Base-by-base conservation (phyloP, 345 rosid species). In the Psidium guajava region DNA sequence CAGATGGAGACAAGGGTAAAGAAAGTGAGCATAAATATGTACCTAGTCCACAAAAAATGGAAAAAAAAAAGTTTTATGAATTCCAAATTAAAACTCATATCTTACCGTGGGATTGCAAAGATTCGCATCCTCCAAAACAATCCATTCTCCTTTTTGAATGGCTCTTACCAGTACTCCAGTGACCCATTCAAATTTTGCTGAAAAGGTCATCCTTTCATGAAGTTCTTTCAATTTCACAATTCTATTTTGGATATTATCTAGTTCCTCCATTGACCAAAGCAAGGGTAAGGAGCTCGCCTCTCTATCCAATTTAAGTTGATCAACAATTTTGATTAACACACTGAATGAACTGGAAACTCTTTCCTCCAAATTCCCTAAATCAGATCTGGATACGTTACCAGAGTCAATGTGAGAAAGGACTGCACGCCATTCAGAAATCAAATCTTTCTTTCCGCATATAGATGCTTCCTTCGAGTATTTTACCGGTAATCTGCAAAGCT, bases 181-280 rank as follows among this genome's bases (percentile, higher is more conserved):
- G 85, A 95, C 95, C 99, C 99, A 97, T 91, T 95, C 99, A 91
- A 97, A 97, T 88, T 93, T 97, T n/a, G 93, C 92, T 58, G 96
- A 92, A 64, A 84, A 86, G 40, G 92, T 88, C 81, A 69, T 92
- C 85, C 88, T 87, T 87, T 84, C 59, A 55, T 89, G 86, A 87
- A 89, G 85, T 49, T 88, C 87, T 88, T 93, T 90, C 92, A 95
- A 87, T 90, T 95, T 93, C 84, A 85, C 83, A 88, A 97, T 90
- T 64, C 89, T 82, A 86, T 90, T 90, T 90, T 50, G 61, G 83
- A 89, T 91, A 88, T 89, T 91, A 57, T 91, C 87, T 54, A 95
- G 91, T 85, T 92, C 91, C 86, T 90, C 87, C 49, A 82, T 89
- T 83, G 95, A 87, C 94, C 94, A 92, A 83, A 93, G 88, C 86